These are phyloP conservation scores for Arctium minus DNA, from an alignment of 129 eudicot species.

Conservation along the genomic window DNA sequence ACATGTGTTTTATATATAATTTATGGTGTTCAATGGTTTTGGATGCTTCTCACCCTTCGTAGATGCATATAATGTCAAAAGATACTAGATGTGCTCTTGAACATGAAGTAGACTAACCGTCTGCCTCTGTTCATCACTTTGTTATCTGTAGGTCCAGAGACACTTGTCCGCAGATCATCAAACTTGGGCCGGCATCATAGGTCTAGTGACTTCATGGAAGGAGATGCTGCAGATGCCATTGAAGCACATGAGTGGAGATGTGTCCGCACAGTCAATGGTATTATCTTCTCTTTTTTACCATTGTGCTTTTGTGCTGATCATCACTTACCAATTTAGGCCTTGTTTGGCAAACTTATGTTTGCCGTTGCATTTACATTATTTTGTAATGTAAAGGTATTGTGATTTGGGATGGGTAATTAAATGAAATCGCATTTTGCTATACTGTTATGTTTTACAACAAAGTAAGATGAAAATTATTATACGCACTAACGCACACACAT, in stretches of 20 bases:
- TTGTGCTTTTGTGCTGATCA: not conserved
- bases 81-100: not conserved
- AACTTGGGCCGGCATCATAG: slow-evolving; percentile 30
- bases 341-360: not conserved
- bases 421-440: not conserved
- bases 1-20: not conserved
- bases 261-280: slow-evolving; percentile 77
- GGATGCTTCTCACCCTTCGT: not conserved
- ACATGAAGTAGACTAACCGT: not conserved
- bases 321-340: not conserved
- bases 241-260: slow-evolving; percentile 95
- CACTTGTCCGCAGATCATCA: slow-evolving; percentile 63
- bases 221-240: slow-evolving; percentile 77
- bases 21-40: not conserved
- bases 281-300: not conserved
- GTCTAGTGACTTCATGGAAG: slow-evolving; percentile 47
- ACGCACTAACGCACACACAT: not conserved
- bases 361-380: not conserved
- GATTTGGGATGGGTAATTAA: not conserved
- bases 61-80: not conserved
- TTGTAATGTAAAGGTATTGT: not conserved
- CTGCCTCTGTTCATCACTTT: not conserved
- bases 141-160: slow-evolving; percentile 67
- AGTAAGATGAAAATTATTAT: not conserved
- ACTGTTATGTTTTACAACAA: not conserved